Base-by-base conservation (phyloP, 169 alveolate species). In the Plasmodium knowlesi region DNA sequence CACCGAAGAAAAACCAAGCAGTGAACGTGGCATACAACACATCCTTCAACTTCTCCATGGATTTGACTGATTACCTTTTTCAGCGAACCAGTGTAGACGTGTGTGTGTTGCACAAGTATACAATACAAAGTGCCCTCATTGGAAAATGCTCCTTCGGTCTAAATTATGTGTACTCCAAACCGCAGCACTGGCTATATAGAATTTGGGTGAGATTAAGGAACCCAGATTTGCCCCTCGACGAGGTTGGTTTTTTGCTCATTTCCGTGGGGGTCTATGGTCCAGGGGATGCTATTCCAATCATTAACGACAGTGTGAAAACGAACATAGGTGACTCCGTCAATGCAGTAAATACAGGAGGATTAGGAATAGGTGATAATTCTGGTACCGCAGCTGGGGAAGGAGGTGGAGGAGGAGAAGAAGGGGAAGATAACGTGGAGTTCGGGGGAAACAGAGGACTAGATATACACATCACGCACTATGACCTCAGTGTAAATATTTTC, bases 261-360 rank as follows among this genome's bases (percentile, higher is more conserved):
- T 96, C 98, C 5, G 95, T 97, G 30, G 98, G 98, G 37, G 97
- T 97, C 25, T 97, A 95, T 80, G 98, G 98, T 0, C 98, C 98
- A 0, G 98, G 98, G 39, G 98, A 97, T 88, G 93, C 96, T 6
- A 96, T 96, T 19, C 98, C 98, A 19, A 96, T 96, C 25, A 94
- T 96, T 34, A 97, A 97, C 94, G 98, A 97, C 57, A 95, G 82
- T 12, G 90, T 83, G 8, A 96, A 95, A 12, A 46, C 94, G 8
- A 39, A 83, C 32, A 71, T 78, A 53, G 39, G 80, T 54, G 85
- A 86, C 37, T 12, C 61, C 14, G 61, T 50, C 22, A 2, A 9
- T 12, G 2, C 3, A 1, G 0, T 22, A 14, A 2, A 50, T 50
- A 22, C 2, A 1, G 22, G 8, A 14, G 61, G 61, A 2, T 50